These are phyloP conservation scores for Pisolithus albus DNA, from an alignment of 768 basidiomycete species.

Conservation along the genomic window DNA sequence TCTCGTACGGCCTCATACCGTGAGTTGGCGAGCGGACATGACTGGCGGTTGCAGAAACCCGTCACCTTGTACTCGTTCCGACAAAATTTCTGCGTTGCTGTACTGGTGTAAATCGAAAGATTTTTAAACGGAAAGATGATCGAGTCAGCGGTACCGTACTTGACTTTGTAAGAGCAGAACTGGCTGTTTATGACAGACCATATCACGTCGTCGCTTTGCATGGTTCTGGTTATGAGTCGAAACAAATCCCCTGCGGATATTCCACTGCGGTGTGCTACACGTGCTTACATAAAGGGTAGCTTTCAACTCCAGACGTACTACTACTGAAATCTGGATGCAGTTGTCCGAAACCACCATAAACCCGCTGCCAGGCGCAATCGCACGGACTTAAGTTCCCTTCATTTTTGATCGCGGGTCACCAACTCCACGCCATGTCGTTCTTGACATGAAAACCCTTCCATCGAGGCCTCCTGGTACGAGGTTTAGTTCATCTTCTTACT, in stretches of 20 bases:
- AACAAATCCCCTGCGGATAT: no score
- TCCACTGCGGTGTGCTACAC: no score
- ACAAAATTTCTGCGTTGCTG: conserved; percentile 95
- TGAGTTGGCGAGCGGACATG: conserved; percentile 97
- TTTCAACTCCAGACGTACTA: no score
- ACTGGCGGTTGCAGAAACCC: conserved; percentile 89
- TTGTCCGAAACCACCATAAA: no score
- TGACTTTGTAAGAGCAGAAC: conserved; percentile 99
- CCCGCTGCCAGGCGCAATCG: no score
- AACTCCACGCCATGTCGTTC: conserved; percentile 19
- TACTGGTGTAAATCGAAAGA: conserved; percentile 41
- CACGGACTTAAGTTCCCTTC: no score
- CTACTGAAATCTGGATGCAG: no score
- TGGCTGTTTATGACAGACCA: conserved; percentile 94
- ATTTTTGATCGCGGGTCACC: conserved; percentile 11
- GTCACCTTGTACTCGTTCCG: conserved; percentile 98
- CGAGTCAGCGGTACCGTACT: conserved; percentile 47
- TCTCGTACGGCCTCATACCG: conserved; percentile 98
- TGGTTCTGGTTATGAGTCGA: conserved; percentile 18
- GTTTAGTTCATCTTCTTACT: conserved; percentile 46
- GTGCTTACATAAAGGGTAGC: no score
- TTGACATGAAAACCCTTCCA: conserved; percentile 47
- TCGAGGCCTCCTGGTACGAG: no score
- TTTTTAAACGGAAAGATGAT: conserved; percentile 6
- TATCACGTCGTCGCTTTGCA: conserved; percentile 98